A percentile compares a stretch with the other conserved stretches of the same genome.
These are phyloP conservation scores for Saccharomycopsis sp. DNA, from an alignment of 805 yeast species.

Conservation along the genomic window DNA sequence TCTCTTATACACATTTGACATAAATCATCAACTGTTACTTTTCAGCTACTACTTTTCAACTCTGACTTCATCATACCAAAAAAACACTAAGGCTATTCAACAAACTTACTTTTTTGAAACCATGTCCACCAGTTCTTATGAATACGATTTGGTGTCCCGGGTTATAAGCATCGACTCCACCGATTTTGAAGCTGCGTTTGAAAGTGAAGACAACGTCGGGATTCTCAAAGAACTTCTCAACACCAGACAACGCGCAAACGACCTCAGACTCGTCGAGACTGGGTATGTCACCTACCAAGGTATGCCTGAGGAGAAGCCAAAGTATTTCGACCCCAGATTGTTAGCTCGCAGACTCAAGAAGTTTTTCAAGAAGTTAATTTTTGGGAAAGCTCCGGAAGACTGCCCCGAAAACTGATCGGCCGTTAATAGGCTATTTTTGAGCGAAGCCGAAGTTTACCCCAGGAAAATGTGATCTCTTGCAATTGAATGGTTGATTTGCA, in stretches of 20 bases:
- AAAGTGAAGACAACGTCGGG: background rate
- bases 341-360: background rate
- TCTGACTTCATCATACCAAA: no score
- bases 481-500: background rate
- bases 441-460: conserved; percentile 1
- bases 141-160: no score
- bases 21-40: background rate
- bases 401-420: background rate
- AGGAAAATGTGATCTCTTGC: background rate
- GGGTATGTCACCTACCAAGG: background rate
- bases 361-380: background rate
- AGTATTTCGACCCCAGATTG: background rate
- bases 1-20: background rate
- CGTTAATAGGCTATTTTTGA: background rate
- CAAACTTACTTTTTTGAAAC: no score
- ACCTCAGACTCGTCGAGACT: background rate
- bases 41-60: background rate
- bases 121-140: no score
- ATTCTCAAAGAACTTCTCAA: background rate
- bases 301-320: background rate
- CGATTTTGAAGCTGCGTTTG: background rate
- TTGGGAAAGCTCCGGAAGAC: background rate
- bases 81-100: no score
- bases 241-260: background rate
- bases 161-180: background rate